These are phyloP conservation scores for Deinandra increscens DNA, from an alignment of 129 eudicot species.

Conservation along the genomic window DNA sequence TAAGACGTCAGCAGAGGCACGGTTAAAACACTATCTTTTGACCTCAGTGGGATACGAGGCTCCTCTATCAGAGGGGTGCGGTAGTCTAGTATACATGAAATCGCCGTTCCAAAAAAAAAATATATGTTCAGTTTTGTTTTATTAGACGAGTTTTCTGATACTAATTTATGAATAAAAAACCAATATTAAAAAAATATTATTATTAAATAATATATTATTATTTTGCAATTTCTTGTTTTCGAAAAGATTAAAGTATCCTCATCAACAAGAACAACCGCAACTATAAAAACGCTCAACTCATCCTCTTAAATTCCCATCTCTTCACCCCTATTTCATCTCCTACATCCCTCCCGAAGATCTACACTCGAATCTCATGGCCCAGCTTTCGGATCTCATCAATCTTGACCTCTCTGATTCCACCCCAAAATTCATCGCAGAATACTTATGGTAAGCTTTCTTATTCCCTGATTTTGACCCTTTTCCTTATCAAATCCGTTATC, in stretches of 20 bases:
- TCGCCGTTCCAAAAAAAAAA: too few relatives aligned
- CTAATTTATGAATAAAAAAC: background rate
- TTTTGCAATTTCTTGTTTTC: slow-evolving; percentile 4
- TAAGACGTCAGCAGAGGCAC: too few relatives aligned
- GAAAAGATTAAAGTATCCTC: slow-evolving; percentile 12
- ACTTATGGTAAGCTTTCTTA: slow-evolving; percentile 54
- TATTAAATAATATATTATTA: background rate
- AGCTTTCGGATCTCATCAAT: slow-evolving; percentile 64
- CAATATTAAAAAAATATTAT: background rate
- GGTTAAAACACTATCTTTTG: too few relatives aligned
- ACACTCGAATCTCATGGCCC: slow-evolving; percentile 41
- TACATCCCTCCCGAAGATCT: background rate
- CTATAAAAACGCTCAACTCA: slow-evolving; percentile 27
- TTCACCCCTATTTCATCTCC: background rate
- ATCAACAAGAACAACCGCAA: slow-evolving; percentile 20
- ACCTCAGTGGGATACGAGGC: too few relatives aligned
- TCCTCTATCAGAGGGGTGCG: too few relatives aligned
- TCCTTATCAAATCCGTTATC: background rate
- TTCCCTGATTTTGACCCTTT: background rate
- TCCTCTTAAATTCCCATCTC: slow-evolving; percentile 9
- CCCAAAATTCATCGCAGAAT: slow-evolving; percentile 70
- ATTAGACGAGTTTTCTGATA: background rate
- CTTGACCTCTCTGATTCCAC: slow-evolving; percentile 57
- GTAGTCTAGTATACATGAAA: too few relatives aligned
- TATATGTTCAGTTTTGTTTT: background rate